Conservation (phyloP, 257 asterid genomes). For the Primulina tabacum region DNA sequence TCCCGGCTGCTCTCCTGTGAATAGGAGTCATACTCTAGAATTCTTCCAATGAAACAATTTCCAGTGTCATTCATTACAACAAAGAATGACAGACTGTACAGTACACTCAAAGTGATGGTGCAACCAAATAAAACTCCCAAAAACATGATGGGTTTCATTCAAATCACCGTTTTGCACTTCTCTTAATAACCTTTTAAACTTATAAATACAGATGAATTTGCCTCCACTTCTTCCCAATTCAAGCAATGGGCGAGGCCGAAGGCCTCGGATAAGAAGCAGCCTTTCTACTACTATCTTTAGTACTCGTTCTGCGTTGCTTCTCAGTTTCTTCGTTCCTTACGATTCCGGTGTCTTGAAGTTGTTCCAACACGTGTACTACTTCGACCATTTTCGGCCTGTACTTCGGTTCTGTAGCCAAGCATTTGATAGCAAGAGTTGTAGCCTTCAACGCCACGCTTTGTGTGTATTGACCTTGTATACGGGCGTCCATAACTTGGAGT, state of each 20-base stretch:
- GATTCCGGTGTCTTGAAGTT: constrained; percentile 46
- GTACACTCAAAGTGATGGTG: not conserved
- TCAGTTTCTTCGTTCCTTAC: constrained; percentile 38
- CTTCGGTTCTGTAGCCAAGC: constrained; percentile 49
- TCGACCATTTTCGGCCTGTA: constrained; percentile 55
- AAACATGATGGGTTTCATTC: not conserved
- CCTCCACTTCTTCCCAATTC: constrained; percentile 16
- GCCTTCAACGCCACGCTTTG: constrained; percentile 40
- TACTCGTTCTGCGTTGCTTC: constrained; percentile 28
- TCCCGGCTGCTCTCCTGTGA: not conserved
- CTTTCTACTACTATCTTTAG: constrained; percentile 32
- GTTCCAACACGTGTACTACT: constrained; percentile 56
- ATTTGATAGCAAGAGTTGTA: constrained; percentile 51
- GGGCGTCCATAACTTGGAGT: constrained; percentile 52
- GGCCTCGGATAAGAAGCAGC: constrained; percentile 54
- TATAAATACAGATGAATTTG: constrained; percentile 10
- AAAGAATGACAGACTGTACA: not conserved
- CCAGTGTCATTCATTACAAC: not conserved
- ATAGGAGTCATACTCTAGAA: not conserved
- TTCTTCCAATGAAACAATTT: not conserved
- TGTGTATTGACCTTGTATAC: constrained; percentile 60
- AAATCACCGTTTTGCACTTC: not conserved
- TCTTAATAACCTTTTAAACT: constrained; percentile 21
- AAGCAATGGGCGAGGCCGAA: constrained; percentile 38
- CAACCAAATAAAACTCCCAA: not conserved